phyloP scores from a whole-genome alignment of 768 basidiomycete species.

The Tubosaeta sp. region DNA sequence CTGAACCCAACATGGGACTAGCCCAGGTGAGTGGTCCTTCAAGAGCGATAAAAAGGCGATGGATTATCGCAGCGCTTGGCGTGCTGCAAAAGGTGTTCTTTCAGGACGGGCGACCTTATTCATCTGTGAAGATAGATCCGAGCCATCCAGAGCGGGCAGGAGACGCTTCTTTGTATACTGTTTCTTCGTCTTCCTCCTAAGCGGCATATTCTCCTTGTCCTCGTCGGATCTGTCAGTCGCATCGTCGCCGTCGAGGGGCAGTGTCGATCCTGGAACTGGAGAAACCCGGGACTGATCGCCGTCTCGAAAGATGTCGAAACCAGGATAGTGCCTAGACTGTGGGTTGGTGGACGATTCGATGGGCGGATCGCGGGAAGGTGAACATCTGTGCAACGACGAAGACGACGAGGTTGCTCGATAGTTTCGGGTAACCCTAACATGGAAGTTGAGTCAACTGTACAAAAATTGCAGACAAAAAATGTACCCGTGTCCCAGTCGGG shows the following conservation, averaged over 20 bases:
- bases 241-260: constrained; percentile 1
- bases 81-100: constrained; percentile 14
- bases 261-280: background rate
- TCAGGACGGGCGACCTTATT: constrained; percentile 7
- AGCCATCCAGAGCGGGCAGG: background rate
- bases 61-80: constrained; percentile 18
- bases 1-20: background rate
- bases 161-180: constrained; percentile 24
- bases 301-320: constrained; percentile 57
- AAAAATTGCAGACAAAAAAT: constrained; percentile 12
- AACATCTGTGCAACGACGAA: constrained; percentile 10
- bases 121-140: constrained; percentile 5
- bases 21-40: background rate
- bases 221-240: constrained; percentile 23
- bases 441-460: constrained; percentile 35
- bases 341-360: constrained; percentile 41
- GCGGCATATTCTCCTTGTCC: constrained; percentile 61
- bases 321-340: constrained; percentile 63
- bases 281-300: constrained; percentile 14
- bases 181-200: constrained; percentile 45
- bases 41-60: background rate
- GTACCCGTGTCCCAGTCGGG: constrained; percentile 27
- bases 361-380: constrained; percentile 25
- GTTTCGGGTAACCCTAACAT: constrained; percentile 13
- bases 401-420: constrained; percentile 8